Percentiles rank a stretch among this genome's conserved stretches.
Conservation (phyloP, 1,284 basidiomycete genomes). For the Caloboletus inedulis region DNA sequence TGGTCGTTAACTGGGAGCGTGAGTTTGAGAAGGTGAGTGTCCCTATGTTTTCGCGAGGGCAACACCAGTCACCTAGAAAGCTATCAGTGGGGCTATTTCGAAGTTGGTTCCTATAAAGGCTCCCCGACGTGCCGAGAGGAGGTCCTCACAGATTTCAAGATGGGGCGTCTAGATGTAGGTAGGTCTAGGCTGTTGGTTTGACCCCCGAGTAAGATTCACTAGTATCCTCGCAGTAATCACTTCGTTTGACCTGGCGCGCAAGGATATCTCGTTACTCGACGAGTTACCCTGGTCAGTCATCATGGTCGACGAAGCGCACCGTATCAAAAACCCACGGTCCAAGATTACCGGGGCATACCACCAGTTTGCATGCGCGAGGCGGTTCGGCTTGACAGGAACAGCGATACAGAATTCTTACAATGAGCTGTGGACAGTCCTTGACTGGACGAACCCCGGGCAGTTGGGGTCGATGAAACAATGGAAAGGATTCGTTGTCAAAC, state of each 20-base stretch:
- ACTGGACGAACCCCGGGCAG: slow-evolving; percentile 75
- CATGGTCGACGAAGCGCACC: slow-evolving; percentile 82
- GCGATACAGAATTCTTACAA: slow-evolving; percentile 84
- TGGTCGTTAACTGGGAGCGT: slow-evolving; percentile 78
- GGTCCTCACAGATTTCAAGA: slow-evolving; percentile 64
- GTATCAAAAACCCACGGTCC: slow-evolving; percentile 69
- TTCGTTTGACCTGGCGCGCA: slow-evolving; percentile 66
- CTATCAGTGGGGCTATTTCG: slow-evolving; percentile 75
- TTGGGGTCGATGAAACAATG: slow-evolving; percentile 68
- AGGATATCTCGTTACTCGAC: slow-evolving; percentile 63
- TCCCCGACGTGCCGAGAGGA: slow-evolving; percentile 45
- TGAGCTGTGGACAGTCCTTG: slow-evolving; percentile 80
- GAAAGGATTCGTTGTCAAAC: slow-evolving; percentile 62
- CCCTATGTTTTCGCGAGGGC: slow-evolving; percentile 3
- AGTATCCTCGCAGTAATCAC: slow-evolving; percentile 53
- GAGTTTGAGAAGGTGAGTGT: slow-evolving; percentile 66
- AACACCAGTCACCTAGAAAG: neutral
- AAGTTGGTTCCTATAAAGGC: slow-evolving; percentile 67
- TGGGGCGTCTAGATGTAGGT: slow-evolving; percentile 75
- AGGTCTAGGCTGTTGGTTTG: slow-evolving; percentile 27
- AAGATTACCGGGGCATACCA: slow-evolving; percentile 65
- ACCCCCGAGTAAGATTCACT: neutral
- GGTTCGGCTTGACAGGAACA: slow-evolving; percentile 81
- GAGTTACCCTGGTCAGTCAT: slow-evolving; percentile 65
- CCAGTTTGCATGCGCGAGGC: slow-evolving; percentile 54